Conservation (phyloP, 208 protist species). For the Phytomonas serpens region DNA sequence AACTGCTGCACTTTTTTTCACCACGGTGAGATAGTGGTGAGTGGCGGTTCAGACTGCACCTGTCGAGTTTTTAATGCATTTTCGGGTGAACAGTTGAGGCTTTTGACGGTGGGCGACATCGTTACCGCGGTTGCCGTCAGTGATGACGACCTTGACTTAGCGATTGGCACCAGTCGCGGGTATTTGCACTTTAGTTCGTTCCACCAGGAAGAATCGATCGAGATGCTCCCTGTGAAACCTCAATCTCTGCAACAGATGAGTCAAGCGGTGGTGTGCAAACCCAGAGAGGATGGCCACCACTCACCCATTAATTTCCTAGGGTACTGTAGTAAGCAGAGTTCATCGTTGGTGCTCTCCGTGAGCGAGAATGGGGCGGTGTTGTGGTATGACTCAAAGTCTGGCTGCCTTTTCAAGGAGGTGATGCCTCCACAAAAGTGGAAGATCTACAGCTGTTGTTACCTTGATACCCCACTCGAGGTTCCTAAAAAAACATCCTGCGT, state of each 20-base stretch:
- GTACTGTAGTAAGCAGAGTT: constrained; percentile 9
- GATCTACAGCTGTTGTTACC: constrained; percentile 36
- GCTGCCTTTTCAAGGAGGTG: constrained; percentile 30
- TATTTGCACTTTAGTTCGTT: constrained; percentile 46
- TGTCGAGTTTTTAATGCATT: constrained; percentile 55
- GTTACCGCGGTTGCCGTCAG: constrained; percentile 39
- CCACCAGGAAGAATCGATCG: not conserved
- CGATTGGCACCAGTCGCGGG: constrained; percentile 42
- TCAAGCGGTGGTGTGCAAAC: constrained; percentile 17
- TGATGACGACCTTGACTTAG: constrained; percentile 31
- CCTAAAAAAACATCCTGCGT: constrained; percentile 16
- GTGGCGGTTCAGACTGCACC: constrained; percentile 57
- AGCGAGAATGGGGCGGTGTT: constrained; percentile 53
- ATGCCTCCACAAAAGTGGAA: constrained; percentile 25
- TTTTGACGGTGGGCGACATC: constrained; percentile 47
- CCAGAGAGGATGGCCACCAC: constrained; percentile 41
- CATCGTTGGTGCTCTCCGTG: constrained; percentile 27
- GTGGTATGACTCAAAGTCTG: constrained; percentile 36
- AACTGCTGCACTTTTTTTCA: constrained; percentile 57
- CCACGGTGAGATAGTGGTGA: constrained; percentile 35
- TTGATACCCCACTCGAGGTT: constrained; percentile 11
- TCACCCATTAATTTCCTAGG: constrained; percentile 51
- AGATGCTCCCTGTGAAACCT: not conserved
- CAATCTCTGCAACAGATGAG: constrained; percentile 2
- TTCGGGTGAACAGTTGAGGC: constrained; percentile 37